Conservation (phyloP, 2,329 filamentous ascomycete genomes). For the Nigrograna mackinnonii region DNA sequence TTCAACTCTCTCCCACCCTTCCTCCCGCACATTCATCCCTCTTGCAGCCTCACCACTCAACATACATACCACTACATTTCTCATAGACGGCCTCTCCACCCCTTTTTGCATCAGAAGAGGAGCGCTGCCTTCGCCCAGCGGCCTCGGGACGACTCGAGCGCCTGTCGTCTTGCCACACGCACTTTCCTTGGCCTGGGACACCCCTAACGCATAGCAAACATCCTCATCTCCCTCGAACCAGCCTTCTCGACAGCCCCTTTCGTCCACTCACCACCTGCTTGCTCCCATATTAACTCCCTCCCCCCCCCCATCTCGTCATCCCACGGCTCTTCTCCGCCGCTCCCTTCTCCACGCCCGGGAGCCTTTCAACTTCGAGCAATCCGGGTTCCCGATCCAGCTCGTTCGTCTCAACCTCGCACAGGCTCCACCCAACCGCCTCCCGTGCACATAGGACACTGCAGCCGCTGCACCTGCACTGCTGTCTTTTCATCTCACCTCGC, state of each 20-base stretch:
- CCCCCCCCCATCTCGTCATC: background rate
- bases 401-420: too few relatives aligned
- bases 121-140: conserved; percentile 14
- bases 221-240: conserved; percentile 30
- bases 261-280: too few relatives aligned
- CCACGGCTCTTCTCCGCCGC: conserved; percentile 9
- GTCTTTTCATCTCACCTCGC: too few relatives aligned
- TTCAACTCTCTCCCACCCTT: background rate
- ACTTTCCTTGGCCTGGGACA: conserved; percentile 27
- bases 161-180: conserved; percentile 26
- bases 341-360: conserved; percentile 3
- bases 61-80: conserved; percentile 6
- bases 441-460: too few relatives aligned
- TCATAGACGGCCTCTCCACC: background rate
- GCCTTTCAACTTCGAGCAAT: conserved; percentile 6
- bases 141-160: conserved; percentile 14
- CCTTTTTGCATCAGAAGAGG: too few relatives aligned
- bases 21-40: conserved; percentile 19
- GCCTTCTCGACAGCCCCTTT: conserved; percentile 22
- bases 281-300: too few relatives aligned
- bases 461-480: too few relatives aligned
- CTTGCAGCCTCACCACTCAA: conserved; percentile 24
- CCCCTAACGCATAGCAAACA: conserved; percentile 38
- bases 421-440: too few relatives aligned
- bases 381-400: too few relatives aligned